These are phyloP conservation scores for Phytopythium helicoides DNA, from an alignment of 352 stramenopile species.

Conservation along the genomic window DNA sequence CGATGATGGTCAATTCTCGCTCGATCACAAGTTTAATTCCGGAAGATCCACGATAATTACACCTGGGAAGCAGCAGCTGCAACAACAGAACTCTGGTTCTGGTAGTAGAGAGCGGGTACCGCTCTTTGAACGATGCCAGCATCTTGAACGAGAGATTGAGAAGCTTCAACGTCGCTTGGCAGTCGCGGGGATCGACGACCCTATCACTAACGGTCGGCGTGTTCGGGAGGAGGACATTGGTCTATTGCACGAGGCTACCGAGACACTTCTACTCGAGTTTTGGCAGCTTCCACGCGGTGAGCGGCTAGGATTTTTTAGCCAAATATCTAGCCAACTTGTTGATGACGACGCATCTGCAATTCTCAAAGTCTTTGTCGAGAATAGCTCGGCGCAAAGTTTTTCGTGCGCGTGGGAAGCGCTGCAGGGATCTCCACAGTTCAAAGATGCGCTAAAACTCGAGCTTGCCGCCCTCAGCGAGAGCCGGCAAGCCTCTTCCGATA, in stretches of 20 bases:
- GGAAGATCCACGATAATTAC: constrained; percentile 15
- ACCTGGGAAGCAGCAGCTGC: neutral
- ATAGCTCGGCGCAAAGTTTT: constrained; percentile 41
- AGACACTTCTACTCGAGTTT: constrained; percentile 64
- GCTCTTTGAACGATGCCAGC: constrained; percentile 62
- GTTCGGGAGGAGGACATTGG: constrained; percentile 37
- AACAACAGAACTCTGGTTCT: neutral
- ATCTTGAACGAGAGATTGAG: constrained; percentile 62
- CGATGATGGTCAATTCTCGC: constrained; percentile 17
- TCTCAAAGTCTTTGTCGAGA: constrained; percentile 45
- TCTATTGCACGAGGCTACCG: constrained; percentile 51
- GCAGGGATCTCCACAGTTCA: constrained; percentile 43
- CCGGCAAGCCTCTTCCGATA: neutral
- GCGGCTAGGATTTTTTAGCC: constrained; percentile 62
- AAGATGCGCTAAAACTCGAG: constrained; percentile 29
- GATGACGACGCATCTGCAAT: constrained; percentile 48
- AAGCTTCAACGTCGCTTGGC: constrained; percentile 28
- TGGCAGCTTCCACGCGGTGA: constrained; percentile 59
- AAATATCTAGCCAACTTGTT: constrained; percentile 58
- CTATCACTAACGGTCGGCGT: neutral
- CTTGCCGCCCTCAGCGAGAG: neutral
- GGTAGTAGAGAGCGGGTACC: constrained; percentile 18
- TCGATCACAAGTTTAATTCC: constrained; percentile 4
- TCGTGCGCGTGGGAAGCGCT: constrained; percentile 49
- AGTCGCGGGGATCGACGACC: constrained; percentile 14